Evolutionary conservation across 768 basidiomycete species (phyloP), one percentile per base, ranked within the genome.

Genomic region (Tephrocybe sp.): DNA sequence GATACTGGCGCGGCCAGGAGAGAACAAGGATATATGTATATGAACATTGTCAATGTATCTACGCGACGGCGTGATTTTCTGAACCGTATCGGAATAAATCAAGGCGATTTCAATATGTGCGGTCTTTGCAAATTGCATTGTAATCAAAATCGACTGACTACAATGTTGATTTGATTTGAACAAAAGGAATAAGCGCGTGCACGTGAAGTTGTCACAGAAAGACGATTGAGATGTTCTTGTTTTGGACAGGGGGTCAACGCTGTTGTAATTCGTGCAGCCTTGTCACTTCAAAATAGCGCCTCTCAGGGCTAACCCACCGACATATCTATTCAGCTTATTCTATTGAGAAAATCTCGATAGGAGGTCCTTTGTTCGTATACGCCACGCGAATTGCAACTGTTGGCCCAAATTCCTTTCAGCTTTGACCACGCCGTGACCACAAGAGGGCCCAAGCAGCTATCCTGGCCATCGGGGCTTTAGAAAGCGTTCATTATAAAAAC

Each of bases 401-500:
- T 48, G 46, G 20, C 30, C 28, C 44, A 24, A 48, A 11, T 30
- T 38, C 41, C 55, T 55, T 55, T 53, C 52, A 59, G 26, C 49
- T 51, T 48, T 51, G 48, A 47, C 42, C 51, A 52, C 24, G 34
- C 21, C 44, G 30, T 45, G 58, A 39, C 50, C 37, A 43, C 46
- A 20, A 45, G 20, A 44, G 40, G 57, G 51, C 50, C 58, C 56
- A 61, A 55, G 58, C 53, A 38, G 38, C 17, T 36, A 32, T 40
- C 6, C 42, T 55, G 50, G 34, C 38, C 54, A 51, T 58, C 63
- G 65, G 65, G 62, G 60, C 61, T 65, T 66, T 59, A 59, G 66
- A 68, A 65, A 64, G 60, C 62, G 65, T 63, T 59, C 50, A 50
- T 46, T 63, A 65, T 65, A 66, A 65, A 68, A 57, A 33, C 37